Base-by-base conservation (phyloP, 2,329 filamentous ascomycete genomes). In the Trichoderma asperellum region DNA sequence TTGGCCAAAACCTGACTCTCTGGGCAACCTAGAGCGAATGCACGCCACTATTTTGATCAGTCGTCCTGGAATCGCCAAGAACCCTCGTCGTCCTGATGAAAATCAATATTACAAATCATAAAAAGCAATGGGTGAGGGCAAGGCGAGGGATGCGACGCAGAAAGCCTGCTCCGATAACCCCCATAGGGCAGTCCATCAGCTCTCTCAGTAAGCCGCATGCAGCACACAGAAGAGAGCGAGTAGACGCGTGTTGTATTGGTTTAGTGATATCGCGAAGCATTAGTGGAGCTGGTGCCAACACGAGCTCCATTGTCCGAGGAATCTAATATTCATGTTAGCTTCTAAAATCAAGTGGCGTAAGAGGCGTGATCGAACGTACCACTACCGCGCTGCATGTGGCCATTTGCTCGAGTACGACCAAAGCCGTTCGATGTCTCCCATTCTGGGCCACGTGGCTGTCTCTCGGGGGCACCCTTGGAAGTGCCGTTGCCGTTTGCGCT, bases 381-480 rank as follows among this genome's bases (percentile, higher is more conserved):
- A 77, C 88, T 90, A 68, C 87, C 85, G 70, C 88, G 84, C 72
- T 87, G 85, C 77, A 85, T 84, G 75, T 91, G 88, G 27, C 88
- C 88, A 73, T 88, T 89, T 66, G 85, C 76, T 60, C 88, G 85
- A 70, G 79, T 80, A 69, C 88, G 86, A 24, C 81, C 82, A 73
- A 90, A 90, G 1, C 87, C 87, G 62, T 76, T 76, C 35, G 79
- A 81, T 56, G 79, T 81, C 76, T 88, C 87, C 88, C 88, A 90
- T 75, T 88, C 86, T 1, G 88, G 88, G 32, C 87, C 87, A 32
- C 87, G 84, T n/a, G 88, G 88, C 78, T 91, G 88, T 70, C 88
- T 83, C 73, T 90, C 88, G 3, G 87, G 87, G 11, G 83, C 83
- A 32, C 80, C 82, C 80, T 79, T 81, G 59, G 40, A 8, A n/a